Base-by-base conservation (phyloP, 805 yeast species). In the Lipomyces spencermartinsiae region DNA sequence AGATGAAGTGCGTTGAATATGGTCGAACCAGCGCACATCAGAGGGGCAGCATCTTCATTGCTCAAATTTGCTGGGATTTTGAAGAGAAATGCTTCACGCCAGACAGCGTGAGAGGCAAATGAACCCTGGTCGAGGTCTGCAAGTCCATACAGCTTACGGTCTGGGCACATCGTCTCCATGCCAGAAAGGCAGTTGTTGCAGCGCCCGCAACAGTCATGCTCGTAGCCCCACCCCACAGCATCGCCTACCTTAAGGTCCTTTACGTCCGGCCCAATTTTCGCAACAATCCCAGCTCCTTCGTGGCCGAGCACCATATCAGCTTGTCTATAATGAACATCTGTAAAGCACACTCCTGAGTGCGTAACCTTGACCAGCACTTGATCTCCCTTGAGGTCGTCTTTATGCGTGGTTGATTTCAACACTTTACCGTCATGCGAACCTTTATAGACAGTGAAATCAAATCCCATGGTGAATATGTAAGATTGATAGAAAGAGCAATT, bases 1-100 rank as follows among this genome's bases (percentile, higher is more conserved):
- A 83, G 78, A 61, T 80, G 80, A 72, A 87, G 77, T 65, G 91
- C 91, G 14, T 89, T 84, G 78, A 80, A 87, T 2, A 85, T 87
- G 7, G 91, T 87, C 73, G 86, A 79, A 65, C 91, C 91, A 66
- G 89, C 91, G 80, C 91, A 87, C 78, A 86, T 79, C 79, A 87
- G 78, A 68, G 90, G 90, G 2, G 89, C 91, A 39, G 85, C 89
- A 31, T 80, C 78, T 43, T 79, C 83, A 59, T 12, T 2, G 14
- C 31, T 7, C 22, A 58, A 71, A 6, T 71, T 76, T 7, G 82
- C 83, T 55, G 91, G 90, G 61, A 87, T 84, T 54, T 86, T 85
- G 79, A 87, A 83, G 0, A 82, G 86, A 74, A 85, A 84, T 66
- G 82, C 80, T 76, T 86, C 88, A 76, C 86, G 82, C 61, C 85